These are phyloP conservation scores for Pythium vanterpoolii DNA, from an alignment of 352 stramenopile species.

Conservation along the genomic window DNA sequence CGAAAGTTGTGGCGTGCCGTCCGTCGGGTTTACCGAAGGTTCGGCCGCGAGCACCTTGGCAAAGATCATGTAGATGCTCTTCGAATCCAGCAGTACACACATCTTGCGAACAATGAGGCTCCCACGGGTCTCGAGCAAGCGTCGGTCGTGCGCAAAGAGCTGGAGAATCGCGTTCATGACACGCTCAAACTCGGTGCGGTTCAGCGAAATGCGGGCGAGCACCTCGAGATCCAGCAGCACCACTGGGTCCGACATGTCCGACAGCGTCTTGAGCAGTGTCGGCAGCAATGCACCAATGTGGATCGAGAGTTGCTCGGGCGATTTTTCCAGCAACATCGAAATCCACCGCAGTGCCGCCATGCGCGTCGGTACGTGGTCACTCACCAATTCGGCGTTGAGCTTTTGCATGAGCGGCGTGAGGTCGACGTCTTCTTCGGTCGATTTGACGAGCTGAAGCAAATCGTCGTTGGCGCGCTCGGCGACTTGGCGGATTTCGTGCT, in stretches of 20 bases:
- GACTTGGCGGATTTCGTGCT: constrained; percentile 96
- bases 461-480: constrained; percentile 96
- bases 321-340: constrained; percentile 98
- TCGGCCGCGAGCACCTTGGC: constrained; percentile 91
- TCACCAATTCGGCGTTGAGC: constrained; percentile 93
- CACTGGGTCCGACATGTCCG: constrained; percentile 95
- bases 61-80: constrained; percentile 98
- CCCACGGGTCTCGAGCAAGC: constrained; percentile 91
- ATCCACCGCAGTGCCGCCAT: constrained; percentile 96
- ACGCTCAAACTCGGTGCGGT: constrained; percentile 90
- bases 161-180: constrained; percentile 94
- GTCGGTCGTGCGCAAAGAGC: constrained; percentile 90
- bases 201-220: constrained; percentile 92
- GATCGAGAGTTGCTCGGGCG: constrained; percentile 89
- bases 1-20: constrained; percentile 20
- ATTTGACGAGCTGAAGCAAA: constrained; percentile 93
- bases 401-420: constrained; percentile 94
- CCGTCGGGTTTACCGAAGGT: constrained; percentile 12
- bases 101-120: constrained; percentile 98
- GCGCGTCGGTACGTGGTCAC: constrained; percentile 95
- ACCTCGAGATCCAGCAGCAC: constrained; percentile 97
- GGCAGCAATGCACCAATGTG: constrained; percentile 93
- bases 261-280: constrained; percentile 95
- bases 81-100: constrained; percentile 96
- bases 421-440: constrained; percentile 88